Evolutionary conservation across 2,329 filamentous ascomycete genomes (phyloP).

Genomic region (Cordyceps fumosorosea): DNA sequence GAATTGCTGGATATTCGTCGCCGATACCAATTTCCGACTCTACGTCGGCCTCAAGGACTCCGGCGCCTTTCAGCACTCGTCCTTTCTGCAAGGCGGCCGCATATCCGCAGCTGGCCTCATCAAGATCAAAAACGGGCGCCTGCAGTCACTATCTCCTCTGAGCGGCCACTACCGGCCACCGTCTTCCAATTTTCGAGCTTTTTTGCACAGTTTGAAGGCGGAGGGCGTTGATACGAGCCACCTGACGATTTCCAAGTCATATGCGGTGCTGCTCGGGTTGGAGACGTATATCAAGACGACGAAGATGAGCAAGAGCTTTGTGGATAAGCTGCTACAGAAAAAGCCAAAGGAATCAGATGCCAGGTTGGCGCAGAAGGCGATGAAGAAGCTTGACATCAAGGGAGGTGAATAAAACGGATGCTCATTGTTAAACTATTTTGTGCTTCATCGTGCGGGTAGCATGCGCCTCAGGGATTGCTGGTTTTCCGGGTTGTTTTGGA

Average conservation of each 20-base stretch:
- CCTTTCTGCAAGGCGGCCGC: conserved; percentile 75
- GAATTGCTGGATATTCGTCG: conserved; percentile 91
- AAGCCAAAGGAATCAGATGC: conserved; percentile 50
- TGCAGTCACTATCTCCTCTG: conserved; percentile 64
- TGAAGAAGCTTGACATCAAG: conserved; percentile 25
- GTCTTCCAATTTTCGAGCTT: conserved; percentile 73
- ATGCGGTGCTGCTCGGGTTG: conserved; percentile 74
- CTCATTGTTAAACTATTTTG: not conserved
- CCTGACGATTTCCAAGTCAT: conserved; percentile 73
- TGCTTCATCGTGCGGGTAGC: too few relatives aligned
- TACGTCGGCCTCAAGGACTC: conserved; percentile 88
- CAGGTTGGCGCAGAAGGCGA: conserved; percentile 49
- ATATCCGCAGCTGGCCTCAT: conserved; percentile 80
- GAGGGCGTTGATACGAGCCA: conserved; percentile 72
- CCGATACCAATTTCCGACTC: conserved; percentile 75
- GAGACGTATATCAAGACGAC: conserved; percentile 71
- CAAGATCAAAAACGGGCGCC: conserved; percentile 72
- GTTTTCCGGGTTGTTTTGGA: too few relatives aligned
- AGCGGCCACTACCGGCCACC: conserved; percentile 83
- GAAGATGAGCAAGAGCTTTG: conserved; percentile 52
- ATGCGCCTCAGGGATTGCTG: too few relatives aligned
- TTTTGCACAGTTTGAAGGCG: conserved; percentile 65
- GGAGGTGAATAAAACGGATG: not conserved
- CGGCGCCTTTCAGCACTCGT: conserved; percentile 85
- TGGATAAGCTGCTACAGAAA: conserved; percentile 43